These are phyloP conservation scores for Spathaspora arborariae DNA, from an alignment of 805 yeast genomes.

Conservation along the genomic window DNA sequence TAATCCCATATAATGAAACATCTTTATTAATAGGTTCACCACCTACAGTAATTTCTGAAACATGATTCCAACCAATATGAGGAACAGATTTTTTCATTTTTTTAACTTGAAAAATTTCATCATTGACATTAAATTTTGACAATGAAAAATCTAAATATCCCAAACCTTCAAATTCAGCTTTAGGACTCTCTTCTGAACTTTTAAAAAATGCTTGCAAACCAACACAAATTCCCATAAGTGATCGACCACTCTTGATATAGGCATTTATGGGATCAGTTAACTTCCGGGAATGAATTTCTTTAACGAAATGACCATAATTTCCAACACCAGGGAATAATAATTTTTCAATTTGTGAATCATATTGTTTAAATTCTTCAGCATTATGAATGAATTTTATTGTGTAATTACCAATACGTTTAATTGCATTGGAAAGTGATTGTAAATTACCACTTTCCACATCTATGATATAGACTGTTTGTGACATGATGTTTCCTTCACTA, in stretches of 20 bases:
- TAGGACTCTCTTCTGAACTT: constrained; percentile 69
- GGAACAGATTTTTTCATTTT: constrained; percentile 77
- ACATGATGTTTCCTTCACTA: constrained; percentile 14
- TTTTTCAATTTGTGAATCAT: constrained; percentile 43
- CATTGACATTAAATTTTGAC: constrained; percentile 49
- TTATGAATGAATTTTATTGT: constrained; percentile 57
- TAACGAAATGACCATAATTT: constrained; percentile 90
- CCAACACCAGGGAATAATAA: constrained; percentile 96
- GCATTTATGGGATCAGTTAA: constrained; percentile 62
- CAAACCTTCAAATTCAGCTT: constrained; percentile 35
- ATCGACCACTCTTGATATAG: constrained; percentile 74
- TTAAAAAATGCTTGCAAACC: constrained; percentile 85
- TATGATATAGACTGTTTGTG: constrained; percentile 56
- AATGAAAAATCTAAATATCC: constrained; percentile 46
- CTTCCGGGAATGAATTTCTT: constrained; percentile 56
- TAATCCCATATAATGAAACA: constrained; percentile 54
- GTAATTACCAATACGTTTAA: constrained; percentile 68
- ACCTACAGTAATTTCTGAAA: constrained; percentile 20
- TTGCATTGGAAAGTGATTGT: constrained; percentile 84
- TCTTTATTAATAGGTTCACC: constrained; percentile 20
- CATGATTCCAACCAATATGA: constrained; percentile 91
- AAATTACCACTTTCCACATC: constrained; percentile 95
- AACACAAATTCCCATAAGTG: constrained; percentile 96
- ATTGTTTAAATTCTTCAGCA: constrained; percentile 48
- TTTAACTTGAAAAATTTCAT: constrained; percentile 23